Conservation (phyloP, 768 basidiomycete genomes). For the Auriscalpium orientale region DNA sequence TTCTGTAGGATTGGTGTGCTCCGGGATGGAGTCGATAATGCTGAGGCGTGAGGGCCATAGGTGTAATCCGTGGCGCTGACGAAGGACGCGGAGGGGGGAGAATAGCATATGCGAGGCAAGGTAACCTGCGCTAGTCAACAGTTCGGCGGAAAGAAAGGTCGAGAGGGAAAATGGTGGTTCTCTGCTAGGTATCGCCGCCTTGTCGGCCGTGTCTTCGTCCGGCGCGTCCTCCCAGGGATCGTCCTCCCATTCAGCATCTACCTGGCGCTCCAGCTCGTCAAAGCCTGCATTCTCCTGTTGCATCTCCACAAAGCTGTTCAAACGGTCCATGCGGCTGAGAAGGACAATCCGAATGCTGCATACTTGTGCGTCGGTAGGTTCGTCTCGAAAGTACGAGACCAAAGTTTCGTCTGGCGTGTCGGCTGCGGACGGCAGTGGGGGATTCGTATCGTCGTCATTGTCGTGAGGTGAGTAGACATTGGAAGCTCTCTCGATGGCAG, state of each 20-base stretch:
- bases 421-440: conserved; percentile 8
- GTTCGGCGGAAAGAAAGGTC: conserved; percentile 52
- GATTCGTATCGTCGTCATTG: conserved; percentile 1
- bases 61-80: conserved; percentile 43
- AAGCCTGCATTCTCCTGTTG: conserved; percentile 25
- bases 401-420: conserved; percentile 25
- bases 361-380: conserved; percentile 55
- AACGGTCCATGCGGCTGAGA: conserved; percentile 57
- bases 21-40: conserved; percentile 70
- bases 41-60: conserved; percentile 66
- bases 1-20: conserved; percentile 56
- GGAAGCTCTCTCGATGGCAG: conserved; percentile 31
- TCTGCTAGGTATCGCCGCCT: conserved; percentile 7
- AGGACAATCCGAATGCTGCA: conserved; percentile 60
- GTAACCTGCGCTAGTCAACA: conserved; percentile 51
- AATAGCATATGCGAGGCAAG: conserved; percentile 61
- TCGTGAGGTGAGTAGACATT: conserved; percentile 15
- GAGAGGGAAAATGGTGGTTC: conserved; percentile 47
- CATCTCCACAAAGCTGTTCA: conserved; percentile 68
- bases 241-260: conserved; percentile 61
- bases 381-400: conserved; percentile 44
- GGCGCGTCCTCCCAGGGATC: conserved; percentile 66
- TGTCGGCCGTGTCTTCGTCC: conserved; percentile 19
- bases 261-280: conserved; percentile 23
- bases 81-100: conserved; percentile 47